Conservation (phyloP, 1,284 basidiomycete species). For the Hypsizygus ulmarius region DNA sequence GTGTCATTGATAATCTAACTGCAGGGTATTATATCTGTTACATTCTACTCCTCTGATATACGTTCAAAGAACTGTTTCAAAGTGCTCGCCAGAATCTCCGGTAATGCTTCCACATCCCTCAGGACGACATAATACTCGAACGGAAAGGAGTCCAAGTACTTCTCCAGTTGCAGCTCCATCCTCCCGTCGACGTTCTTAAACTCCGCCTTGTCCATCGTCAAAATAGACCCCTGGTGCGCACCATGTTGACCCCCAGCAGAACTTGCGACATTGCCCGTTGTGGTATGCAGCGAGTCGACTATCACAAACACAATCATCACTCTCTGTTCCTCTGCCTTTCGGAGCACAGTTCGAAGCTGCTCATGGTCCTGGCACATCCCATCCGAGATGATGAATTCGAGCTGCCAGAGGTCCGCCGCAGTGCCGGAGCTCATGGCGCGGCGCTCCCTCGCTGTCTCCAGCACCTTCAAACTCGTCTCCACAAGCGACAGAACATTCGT, state of each 20-base stretch:
- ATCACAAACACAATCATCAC: conserved; percentile 98
- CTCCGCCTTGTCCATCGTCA: conserved; percentile 90
- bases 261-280: conserved; percentile 24
- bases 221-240: conserved; percentile 69
- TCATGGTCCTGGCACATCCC: conserved; percentile 98
- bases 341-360: conserved; percentile 73
- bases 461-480: conserved; percentile 77
- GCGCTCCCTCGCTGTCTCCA: conserved; percentile 74
- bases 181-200: conserved; percentile 84
- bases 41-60: conserved; percentile 60
- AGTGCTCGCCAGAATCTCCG: conserved; percentile 89
- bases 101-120: conserved; percentile 87
- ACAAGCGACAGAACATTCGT: conserved; percentile 89
- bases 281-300: conserved; percentile 79
- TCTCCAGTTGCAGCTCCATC: conserved; percentile 87
- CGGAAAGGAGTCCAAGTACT: conserved; percentile 95
- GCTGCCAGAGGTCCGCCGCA: conserved; percentile 92
- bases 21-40: not conserved
- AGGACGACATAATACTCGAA: conserved; percentile 98
- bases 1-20: not conserved
- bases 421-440: conserved; percentile 57
- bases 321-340: conserved; percentile 86
- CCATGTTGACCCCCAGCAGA: conserved; percentile 14
- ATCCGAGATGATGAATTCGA: conserved; percentile 98
- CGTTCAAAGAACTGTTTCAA: conserved; percentile 90